A percentile compares a stretch with the other conserved stretches of the same genome.
These are phyloP conservation scores for Wickerhamiella spandovensis DNA, from an alignment of 805 yeast genomes.

Conservation along the genomic window DNA sequence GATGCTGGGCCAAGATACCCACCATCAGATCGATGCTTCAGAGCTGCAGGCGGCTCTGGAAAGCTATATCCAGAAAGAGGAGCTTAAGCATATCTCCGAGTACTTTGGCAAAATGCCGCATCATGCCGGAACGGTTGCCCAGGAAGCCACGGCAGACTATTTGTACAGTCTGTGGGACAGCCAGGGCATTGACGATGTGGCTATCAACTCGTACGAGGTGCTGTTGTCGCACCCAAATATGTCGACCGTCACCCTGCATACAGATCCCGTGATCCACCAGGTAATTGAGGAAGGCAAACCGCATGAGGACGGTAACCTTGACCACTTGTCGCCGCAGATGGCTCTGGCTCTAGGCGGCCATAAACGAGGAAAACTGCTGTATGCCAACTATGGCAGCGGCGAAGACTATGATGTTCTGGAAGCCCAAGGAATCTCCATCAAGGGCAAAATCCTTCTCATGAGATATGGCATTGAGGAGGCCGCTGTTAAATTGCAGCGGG, in stretches of 20 bases:
- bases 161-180: constrained; percentile 44
- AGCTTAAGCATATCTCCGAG: constrained; percentile 53
- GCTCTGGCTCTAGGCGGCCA: constrained; percentile 54
- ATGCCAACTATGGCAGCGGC: constrained; percentile 51
- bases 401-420: constrained; percentile 34
- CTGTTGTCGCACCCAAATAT: constrained; percentile 54
- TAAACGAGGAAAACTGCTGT: constrained; percentile 40
- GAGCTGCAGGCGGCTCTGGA: constrained; percentile 37
- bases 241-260: constrained; percentile 20
- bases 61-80: constrained; percentile 38
- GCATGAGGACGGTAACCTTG: constrained; percentile 24
- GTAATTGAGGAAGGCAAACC: constrained; percentile 27
- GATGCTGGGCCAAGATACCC: constrained; percentile 20
- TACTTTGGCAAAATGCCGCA: constrained; percentile 75
- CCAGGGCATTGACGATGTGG: constrained; percentile 41
- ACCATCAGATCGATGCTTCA: constrained; percentile 43
- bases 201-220: constrained; percentile 38
- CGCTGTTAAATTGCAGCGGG: constrained; percentile 40
- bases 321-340: constrained; percentile 19
- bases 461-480: constrained; percentile 42
- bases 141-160: constrained; percentile 54
- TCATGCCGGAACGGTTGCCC: constrained; percentile 80
- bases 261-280: constrained; percentile 16
- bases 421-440: constrained; percentile 28
- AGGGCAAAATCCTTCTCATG: constrained; percentile 44